These are phyloP conservation scores for Aspergillus saccharolyticus DNA, from an alignment of 495 filamentous ascomycete species.

Conservation along the genomic window DNA sequence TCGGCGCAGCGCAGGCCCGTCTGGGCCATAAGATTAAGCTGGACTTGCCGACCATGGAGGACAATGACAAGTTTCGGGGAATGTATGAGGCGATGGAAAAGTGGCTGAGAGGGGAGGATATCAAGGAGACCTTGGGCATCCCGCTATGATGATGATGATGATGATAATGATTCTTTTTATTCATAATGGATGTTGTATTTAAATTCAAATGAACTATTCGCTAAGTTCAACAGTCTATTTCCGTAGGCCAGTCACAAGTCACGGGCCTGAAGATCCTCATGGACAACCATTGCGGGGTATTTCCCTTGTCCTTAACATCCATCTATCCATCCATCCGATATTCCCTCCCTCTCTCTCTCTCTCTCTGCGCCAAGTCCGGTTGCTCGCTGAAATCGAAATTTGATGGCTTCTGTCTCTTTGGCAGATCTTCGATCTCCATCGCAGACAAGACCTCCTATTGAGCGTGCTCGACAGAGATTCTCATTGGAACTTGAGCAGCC, in stretches of 20 bases:
- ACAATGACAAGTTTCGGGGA: slow-evolving; percentile 6
- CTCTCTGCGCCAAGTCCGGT: background rate
- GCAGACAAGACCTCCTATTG: background rate
- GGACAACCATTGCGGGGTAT: too few species aligned
- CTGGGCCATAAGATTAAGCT: slow-evolving; percentile 4
- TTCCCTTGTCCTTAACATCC: too few species aligned
- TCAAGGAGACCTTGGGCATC: slow-evolving; percentile 4
- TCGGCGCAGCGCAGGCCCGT: background rate
- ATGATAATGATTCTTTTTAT: too few species aligned
- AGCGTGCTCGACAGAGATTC: slow-evolving; percentile 8
- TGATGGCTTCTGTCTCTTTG: slow-evolving; percentile 3
- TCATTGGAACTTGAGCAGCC: slow-evolving; percentile 30
- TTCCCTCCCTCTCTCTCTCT: background rate
- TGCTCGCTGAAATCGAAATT: background rate
- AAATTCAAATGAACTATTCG: too few species aligned
- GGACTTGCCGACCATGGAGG: slow-evolving; percentile 4
- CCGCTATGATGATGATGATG: background rate
- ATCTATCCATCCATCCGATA: too few species aligned
- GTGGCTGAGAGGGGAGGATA: slow-evolving; percentile 6
- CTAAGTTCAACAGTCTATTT: too few species aligned
- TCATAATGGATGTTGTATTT: too few species aligned
- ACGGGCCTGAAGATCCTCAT: too few species aligned
- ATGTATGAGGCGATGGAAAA: slow-evolving; percentile 9
- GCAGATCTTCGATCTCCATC: background rate
- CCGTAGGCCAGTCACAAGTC: too few species aligned